These are phyloP conservation scores for Cyberlindnera misumaiensis DNA, from an alignment of 805 yeast genomes.

Conservation along the genomic window DNA sequence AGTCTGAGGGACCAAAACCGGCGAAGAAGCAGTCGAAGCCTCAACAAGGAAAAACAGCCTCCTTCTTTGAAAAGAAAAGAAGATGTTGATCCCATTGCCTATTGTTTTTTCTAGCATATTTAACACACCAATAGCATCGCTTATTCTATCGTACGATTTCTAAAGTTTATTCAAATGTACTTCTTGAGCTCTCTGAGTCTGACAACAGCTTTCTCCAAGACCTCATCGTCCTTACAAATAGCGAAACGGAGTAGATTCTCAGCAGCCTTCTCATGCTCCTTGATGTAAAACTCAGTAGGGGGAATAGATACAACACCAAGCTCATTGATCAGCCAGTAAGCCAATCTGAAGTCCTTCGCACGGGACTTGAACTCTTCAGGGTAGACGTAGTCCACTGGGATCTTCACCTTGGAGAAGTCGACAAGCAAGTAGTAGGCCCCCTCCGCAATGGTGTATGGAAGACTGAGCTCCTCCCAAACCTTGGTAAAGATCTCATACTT, in stretches of 20 bases:
- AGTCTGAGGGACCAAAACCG: constrained; percentile 45
- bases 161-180: constrained; percentile 34
- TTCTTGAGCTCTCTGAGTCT: constrained; percentile 66
- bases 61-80: constrained; percentile 17
- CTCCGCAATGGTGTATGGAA: constrained; percentile 86
- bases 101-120: neutral
- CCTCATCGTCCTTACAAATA: constrained; percentile 85
- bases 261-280: constrained; percentile 64
- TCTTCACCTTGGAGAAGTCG: constrained; percentile 72
- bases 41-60: constrained; percentile 17
- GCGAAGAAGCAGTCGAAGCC: constrained; percentile 33
- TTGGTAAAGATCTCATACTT: constrained; percentile 70
- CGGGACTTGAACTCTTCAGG: constrained; percentile 63
- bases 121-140: no score
- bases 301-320: constrained; percentile 95
- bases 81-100: neutral
- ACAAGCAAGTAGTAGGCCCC: constrained; percentile 93
- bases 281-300: constrained; percentile 87
- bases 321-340: constrained; percentile 90
- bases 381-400: constrained; percentile 65
- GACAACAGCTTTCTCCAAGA: constrained; percentile 74
- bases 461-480: constrained; percentile 77
- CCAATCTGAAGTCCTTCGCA: constrained; percentile 81
- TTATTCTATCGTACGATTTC: neutral
- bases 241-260: constrained; percentile 90